These are phyloP conservation scores for Epichloe baconii DNA, from an alignment of 2,329 filamentous ascomycete species.

Conservation along the genomic window DNA sequence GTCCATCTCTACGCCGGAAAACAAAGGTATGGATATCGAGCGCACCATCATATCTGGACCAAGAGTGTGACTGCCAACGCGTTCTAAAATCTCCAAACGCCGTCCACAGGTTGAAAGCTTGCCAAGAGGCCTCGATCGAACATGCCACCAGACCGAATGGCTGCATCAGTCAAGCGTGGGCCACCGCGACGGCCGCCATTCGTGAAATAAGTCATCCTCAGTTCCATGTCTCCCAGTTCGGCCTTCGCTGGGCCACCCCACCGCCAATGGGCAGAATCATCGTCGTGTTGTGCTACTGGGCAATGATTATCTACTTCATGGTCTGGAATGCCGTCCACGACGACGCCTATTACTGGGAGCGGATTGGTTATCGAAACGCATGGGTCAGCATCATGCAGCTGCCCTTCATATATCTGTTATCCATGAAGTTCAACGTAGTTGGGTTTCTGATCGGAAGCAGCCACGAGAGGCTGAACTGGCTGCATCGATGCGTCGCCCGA, in stretches of 20 bases:
- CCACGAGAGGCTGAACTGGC: conserved; percentile 59
- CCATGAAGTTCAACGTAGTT: conserved; percentile 46
- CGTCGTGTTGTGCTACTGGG: conserved; percentile 43
- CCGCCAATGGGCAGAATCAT: conserved; percentile 44
- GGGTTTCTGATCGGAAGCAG: conserved; percentile 48
- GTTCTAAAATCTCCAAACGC: neutral
- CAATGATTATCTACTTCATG: conserved; percentile 46
- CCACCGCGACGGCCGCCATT: conserved; percentile 42
- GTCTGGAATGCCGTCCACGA: conserved; percentile 31
- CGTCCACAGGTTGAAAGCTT: conserved; percentile 31
- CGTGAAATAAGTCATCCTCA: conserved; percentile 46
- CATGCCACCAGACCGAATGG: conserved; percentile 40
- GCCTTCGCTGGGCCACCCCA: conserved; percentile 43
- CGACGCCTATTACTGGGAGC: conserved; percentile 48
- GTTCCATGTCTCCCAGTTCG: conserved; percentile 31
- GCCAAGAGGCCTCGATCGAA: conserved; percentile 27
- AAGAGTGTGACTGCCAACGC: neutral
- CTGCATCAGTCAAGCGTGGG: conserved; percentile 36
- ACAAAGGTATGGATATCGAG: conserved; percentile 22
- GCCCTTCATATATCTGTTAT: conserved; percentile 49
- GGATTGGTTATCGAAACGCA: conserved; percentile 53
- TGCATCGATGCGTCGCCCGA: conserved; percentile 59
- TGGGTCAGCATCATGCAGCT: conserved; percentile 54
- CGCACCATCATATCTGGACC: neutral
- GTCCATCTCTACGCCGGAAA: conserved; percentile 30